phyloP scores from a whole-genome alignment of 2,329 filamentous ascomycete species.

The Stemphylium lycopersici region DNA sequence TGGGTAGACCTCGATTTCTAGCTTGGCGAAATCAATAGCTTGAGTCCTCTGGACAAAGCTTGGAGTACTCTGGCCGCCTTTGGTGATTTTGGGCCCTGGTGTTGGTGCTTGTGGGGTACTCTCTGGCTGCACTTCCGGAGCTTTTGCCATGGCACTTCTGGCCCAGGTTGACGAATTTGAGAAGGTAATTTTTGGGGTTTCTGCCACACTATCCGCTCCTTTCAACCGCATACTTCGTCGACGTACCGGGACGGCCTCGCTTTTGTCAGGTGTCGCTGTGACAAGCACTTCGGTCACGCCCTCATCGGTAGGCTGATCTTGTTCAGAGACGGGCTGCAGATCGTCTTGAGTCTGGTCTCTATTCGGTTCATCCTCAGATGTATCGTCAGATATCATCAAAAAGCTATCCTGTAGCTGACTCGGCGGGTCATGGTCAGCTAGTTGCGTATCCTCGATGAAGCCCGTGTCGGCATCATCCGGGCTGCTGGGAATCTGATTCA shows the following conservation, averaged over 20 bases:
- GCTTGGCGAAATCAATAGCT: conserved; percentile 27
- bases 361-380: conserved; percentile 1
- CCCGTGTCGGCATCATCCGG: conserved; percentile 18
- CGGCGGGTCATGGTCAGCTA: conserved; percentile 49
- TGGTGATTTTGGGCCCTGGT: not conserved
- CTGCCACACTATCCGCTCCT: not conserved
- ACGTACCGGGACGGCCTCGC: not conserved
- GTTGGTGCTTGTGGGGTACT: not conserved
- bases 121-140: not conserved
- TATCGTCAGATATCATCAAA: conserved; percentile 29
- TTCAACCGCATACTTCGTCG: conserved; percentile 1
- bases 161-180: not conserved
- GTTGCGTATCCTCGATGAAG: conserved; percentile 53
- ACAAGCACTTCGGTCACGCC: not conserved
- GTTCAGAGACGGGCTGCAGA: not conserved
- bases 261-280: not conserved
- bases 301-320: not conserved
- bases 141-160: not conserved
- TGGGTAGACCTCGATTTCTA: conserved; percentile 34
- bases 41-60: not conserved
- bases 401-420: conserved; percentile 47
- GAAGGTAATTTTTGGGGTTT: too few species aligned
- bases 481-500: not conserved
- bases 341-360: not conserved
- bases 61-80: not conserved